phyloP scores from a whole-genome alignment of 805 yeast genomes.

The Phaffomyces thermotolerans region DNA sequence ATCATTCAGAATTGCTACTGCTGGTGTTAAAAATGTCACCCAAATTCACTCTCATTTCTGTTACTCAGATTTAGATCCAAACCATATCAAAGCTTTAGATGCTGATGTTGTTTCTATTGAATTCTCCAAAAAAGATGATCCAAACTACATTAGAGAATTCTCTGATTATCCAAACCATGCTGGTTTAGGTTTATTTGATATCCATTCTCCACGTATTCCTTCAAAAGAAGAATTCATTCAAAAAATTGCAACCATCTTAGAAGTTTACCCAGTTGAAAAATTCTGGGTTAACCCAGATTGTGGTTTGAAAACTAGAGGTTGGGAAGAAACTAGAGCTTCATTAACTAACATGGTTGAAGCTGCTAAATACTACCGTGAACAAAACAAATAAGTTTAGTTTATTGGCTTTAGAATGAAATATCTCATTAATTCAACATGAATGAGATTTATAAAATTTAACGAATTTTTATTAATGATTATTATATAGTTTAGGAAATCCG shows the following conservation, averaged over 20 bases:
- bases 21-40: conserved; percentile 91
- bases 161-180: conserved; percentile 98
- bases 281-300: conserved; percentile 99
- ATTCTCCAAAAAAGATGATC: conserved; percentile 99
- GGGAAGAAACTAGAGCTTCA: conserved; percentile 95
- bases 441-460: conserved; percentile 3
- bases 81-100: conserved; percentile 98
- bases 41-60: conserved; percentile 99
- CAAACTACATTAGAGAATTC: conserved; percentile 96
- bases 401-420: not conserved
- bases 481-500: conserved; percentile 11
- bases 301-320: conserved; percentile 99
- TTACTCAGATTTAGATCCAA: conserved; percentile 99
- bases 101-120: conserved; percentile 99
- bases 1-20: conserved; percentile 98
- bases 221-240: conserved; percentile 92
- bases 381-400: conserved; percentile 15
- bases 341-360: conserved; percentile 99
- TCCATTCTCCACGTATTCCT: conserved; percentile 99
- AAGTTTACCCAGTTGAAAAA: conserved; percentile 95
- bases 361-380: conserved; percentile 87
- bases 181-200: conserved; percentile 98
- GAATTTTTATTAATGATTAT: conserved; percentile 9
- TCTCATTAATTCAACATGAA: conserved; percentile 9
- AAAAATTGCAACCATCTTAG: conserved; percentile 90